A percentile compares a stretch with the other conserved stretches of the same genome.
Conservation (phyloP, 495 filamentous ascomycete species). For the Penicillium verhagenii region DNA sequence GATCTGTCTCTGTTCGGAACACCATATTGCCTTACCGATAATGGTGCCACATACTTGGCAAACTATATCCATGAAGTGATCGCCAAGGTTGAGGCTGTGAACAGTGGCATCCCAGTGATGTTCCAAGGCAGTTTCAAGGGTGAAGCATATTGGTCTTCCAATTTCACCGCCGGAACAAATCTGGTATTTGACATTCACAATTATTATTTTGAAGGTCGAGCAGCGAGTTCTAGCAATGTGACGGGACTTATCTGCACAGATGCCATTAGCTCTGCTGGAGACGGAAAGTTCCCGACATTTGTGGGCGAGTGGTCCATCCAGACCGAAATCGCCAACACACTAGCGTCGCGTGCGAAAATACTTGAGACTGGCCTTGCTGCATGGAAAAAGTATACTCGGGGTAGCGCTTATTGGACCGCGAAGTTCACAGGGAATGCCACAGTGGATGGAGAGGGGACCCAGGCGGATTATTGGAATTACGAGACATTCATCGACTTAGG, state of each 20-base stretch:
- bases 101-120: constrained; percentile 26
- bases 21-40: constrained; percentile 24
- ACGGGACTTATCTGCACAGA: constrained; percentile 14
- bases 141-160: constrained; percentile 23
- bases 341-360: constrained; percentile 23
- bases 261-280: constrained; percentile 2
- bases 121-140: constrained; percentile 31
- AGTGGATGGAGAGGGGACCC: constrained; percentile 18
- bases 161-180: constrained; percentile 19
- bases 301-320: constrained; percentile 34
- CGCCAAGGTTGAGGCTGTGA: constrained; percentile 14
- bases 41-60: constrained; percentile 23
- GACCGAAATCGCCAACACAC: constrained; percentile 16
- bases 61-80: constrained; percentile 27
- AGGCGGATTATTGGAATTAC: constrained; percentile 30
- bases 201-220: constrained; percentile 27
- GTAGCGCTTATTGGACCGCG: constrained; percentile 27
- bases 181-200: constrained; percentile 33
- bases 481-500: background rate
- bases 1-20: constrained; percentile 30
- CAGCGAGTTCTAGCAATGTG: constrained; percentile 24
- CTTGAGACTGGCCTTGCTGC: constrained; percentile 19
- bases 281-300: constrained; percentile 33
- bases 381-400: constrained; percentile 19
- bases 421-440: constrained; percentile 24